Base-by-base conservation (phyloP, 257 asterid species). In the Solanum pimpinellifolium region DNA sequence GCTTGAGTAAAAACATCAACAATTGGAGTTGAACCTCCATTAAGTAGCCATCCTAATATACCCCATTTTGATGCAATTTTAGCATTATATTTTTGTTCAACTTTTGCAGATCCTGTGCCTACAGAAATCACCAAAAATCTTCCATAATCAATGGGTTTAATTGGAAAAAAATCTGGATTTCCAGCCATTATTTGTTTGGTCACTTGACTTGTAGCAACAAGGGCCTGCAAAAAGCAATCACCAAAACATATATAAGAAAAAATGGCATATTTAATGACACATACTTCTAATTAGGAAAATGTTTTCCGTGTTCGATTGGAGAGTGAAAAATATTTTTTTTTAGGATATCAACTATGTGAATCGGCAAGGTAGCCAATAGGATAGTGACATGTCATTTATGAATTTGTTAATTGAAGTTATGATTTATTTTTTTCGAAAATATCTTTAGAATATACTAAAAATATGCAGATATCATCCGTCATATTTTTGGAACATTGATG, bases 91-190 rank as follows among this genome's bases (percentile, higher is more conserved):
- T 88, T 92, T 29, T 90, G 88, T 6, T 90, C 93, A 11, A 88
- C 15, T 76, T 91, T 92, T 6, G 94, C 92, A 0, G 91, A 89
- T 4, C 95, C 95, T 0, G 97, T 94, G n/a, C 97, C 95, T 15
- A 94, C 69, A 6, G 97, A 94, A 49, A 94, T 66, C 3, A 90
- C 89, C 1, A 94, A 90, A 41, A 93, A 86, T 5, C 89, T 85
- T 11, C 49, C 47, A 44, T 89, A 90, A 42, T 92, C 97, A 20
- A 86, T 56, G 0, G 95, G 94, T 86, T 56, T 84, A 75, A 25
- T 89, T 9, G 91, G 90, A 37, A 88, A 90, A 68, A 86, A 89
- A 87, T 94, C 92, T 6, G 89, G 39, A 56, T 78, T 85, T 87
- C 91, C 90, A 9, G 86, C 90, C 87, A 92, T 90, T 88, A 94